These are phyloP conservation scores for Penicillium corylophilum DNA, from an alignment of 2,329 filamentous ascomycete species.

Conservation along the genomic window DNA sequence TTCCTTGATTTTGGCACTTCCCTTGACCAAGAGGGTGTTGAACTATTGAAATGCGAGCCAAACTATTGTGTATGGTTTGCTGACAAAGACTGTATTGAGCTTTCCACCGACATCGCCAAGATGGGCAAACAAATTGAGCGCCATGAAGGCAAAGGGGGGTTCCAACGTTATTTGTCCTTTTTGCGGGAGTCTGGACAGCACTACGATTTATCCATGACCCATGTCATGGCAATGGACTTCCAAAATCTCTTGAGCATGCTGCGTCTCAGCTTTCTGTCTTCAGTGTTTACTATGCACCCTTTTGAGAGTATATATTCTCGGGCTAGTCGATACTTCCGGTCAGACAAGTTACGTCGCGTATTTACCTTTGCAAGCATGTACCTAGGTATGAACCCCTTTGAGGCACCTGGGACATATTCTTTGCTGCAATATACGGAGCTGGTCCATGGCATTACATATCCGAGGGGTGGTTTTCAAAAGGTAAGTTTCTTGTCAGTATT, in stretches of 20 bases:
- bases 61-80: slow-evolving; percentile 75
- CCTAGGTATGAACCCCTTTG: slow-evolving; percentile 77
- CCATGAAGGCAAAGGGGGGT: slow-evolving; percentile 69
- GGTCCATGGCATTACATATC: slow-evolving; percentile 71
- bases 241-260: slow-evolving; percentile 57
- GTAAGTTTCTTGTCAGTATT: background rate
- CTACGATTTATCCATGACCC: slow-evolving; percentile 65
- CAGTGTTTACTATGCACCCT: slow-evolving; percentile 63
- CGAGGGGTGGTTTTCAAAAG: slow-evolving; percentile 63
- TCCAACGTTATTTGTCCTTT: slow-evolving; percentile 66
- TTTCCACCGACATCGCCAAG: slow-evolving; percentile 65
- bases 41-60: slow-evolving; percentile 69
- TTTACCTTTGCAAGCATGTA: slow-evolving; percentile 83
- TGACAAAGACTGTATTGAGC: slow-evolving; percentile 57
- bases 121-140: slow-evolving; percentile 72
- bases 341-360: slow-evolving; percentile 65
- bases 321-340: slow-evolving; percentile 66
- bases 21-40: slow-evolving; percentile 62
- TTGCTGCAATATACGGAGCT: slow-evolving; percentile 73
- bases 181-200: slow-evolving; percentile 66
- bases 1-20: slow-evolving; percentile 69
- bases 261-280: slow-evolving; percentile 57
- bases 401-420: slow-evolving; percentile 72
- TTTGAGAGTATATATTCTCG: slow-evolving; percentile 69
- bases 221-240: slow-evolving; percentile 69